Evolutionary conservation across 31 red algal genomes (phyloP).

Genomic region (Asparagopsis taxiformis): DNA sequence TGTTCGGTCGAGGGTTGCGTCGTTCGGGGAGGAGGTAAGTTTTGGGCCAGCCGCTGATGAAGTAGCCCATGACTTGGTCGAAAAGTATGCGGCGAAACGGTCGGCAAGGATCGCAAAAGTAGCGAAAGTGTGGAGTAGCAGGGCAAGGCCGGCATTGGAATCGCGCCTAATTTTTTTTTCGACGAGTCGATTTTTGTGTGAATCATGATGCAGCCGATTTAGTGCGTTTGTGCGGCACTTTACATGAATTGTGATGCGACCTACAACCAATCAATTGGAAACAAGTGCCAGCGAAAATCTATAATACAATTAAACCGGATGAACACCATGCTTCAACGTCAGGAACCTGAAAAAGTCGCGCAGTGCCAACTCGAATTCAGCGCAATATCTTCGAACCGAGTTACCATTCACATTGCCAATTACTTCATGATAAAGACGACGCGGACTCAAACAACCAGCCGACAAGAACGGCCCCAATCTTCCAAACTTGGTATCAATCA

Average conservation of each 20-base stretch:
- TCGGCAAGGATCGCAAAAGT: neutral
- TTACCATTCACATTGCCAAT: conserved; percentile 1
- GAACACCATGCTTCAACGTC: conserved; percentile 1
- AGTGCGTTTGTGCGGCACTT: too few relatives aligned
- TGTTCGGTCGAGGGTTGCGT: conserved; percentile 15
- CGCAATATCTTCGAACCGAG: conserved; percentile 48
- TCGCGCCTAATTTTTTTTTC: too few relatives aligned
- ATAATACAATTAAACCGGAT: neutral
- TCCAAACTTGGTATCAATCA: conserved; percentile 16
- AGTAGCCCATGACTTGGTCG: conserved; percentile 82
- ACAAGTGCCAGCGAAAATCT: too few relatives aligned
- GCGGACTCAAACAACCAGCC: conserved; percentile 32
- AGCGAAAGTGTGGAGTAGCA: neutral
- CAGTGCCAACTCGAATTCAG: conserved; percentile 28
- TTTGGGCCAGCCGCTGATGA: conserved; percentile 72
- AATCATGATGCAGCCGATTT: too few relatives aligned
- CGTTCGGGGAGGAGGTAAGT: conserved; percentile 37
- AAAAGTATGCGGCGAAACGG: too few relatives aligned
- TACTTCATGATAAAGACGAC: conserved; percentile 21
- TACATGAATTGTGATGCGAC: too few relatives aligned
- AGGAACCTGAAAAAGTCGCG: conserved; percentile 17
- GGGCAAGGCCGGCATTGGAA: neutral
- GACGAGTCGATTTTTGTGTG: too few relatives aligned
- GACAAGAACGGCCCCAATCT: conserved; percentile 36
- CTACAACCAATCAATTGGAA: too few relatives aligned